phyloP scores from a whole-genome alignment of 305 asterid species.

The Caryopteris hybrid region DNA sequence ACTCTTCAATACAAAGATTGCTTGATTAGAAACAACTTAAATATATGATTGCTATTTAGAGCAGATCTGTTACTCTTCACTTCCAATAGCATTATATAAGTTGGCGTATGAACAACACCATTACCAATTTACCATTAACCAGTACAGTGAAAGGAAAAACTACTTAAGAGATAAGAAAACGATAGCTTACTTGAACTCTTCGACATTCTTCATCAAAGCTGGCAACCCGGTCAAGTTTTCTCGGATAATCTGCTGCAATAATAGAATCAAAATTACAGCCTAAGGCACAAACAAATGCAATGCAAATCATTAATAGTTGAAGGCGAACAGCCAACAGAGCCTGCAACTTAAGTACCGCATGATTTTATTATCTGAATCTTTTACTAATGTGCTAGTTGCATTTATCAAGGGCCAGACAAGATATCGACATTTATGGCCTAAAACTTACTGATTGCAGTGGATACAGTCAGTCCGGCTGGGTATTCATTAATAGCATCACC shows the following conservation, averaged over 20 bases:
- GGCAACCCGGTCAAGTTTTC: constrained; percentile 33
- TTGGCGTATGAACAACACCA: no score
- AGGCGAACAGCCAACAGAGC: not conserved
- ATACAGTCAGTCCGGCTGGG: constrained; percentile 12
- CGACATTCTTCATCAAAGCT: constrained; percentile 44
- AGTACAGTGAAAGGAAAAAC: not conserved
- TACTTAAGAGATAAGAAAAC: not conserved
- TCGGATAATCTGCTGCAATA: constrained; percentile 37
- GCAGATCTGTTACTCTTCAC: not conserved
- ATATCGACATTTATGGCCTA: constrained; percentile 14
- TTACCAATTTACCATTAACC: not conserved
- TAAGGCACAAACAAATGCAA: not conserved
- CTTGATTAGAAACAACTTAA: not conserved
- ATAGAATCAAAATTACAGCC: constrained; percentile 13
- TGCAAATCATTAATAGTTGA: constrained; percentile 4
- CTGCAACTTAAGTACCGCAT: not conserved
- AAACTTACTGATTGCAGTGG: constrained; percentile 17
- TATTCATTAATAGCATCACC: constrained; percentile 30
- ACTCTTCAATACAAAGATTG: not conserved
- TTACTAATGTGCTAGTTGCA: not conserved
- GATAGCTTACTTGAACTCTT: constrained; percentile 42
- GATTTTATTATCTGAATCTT: constrained; percentile 5
- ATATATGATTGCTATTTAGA: not conserved
- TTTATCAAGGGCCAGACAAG: constrained; percentile 18
- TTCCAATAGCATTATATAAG: not conserved